Conservation (phyloP, 208 protist genomes). For the Willaertia magna region DNA sequence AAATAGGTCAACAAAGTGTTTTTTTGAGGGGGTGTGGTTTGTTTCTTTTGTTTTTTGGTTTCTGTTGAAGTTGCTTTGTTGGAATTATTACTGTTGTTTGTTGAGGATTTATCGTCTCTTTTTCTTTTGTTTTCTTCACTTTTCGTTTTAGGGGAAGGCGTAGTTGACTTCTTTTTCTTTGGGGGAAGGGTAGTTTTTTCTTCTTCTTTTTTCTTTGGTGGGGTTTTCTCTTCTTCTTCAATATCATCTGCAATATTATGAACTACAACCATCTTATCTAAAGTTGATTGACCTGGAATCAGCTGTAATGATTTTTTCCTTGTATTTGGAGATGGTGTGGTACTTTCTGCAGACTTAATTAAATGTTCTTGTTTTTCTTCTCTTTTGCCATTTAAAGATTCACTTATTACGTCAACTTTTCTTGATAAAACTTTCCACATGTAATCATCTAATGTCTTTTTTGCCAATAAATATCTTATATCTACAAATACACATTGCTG, state of each 20-base stretch:
- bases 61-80: not conserved
- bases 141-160: too few species aligned
- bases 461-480: conserved; percentile 58
- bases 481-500: conserved; percentile 57
- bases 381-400: not conserved
- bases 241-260: too few species aligned
- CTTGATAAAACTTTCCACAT: not conserved
- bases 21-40: not conserved
- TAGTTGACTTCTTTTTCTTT: too few species aligned
- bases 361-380: not conserved
- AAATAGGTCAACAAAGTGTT: not conserved
- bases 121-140: not conserved
- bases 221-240: too few species aligned
- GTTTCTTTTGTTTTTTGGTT: not conserved
- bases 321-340: too few species aligned
- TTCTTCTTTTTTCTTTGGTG: too few species aligned
- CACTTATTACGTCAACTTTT: not conserved
- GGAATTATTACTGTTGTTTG: too few species aligned
- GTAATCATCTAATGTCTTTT: not conserved
- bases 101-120: not conserved
- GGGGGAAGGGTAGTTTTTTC: too few species aligned
- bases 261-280: too few species aligned
- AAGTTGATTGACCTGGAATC: too few species aligned
- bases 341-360: not conserved
- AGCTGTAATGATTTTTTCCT: too few species aligned